phyloP scores from a whole-genome alignment of 192 early-diverging fungal species.

The Coemansia aciculifera region DNA sequence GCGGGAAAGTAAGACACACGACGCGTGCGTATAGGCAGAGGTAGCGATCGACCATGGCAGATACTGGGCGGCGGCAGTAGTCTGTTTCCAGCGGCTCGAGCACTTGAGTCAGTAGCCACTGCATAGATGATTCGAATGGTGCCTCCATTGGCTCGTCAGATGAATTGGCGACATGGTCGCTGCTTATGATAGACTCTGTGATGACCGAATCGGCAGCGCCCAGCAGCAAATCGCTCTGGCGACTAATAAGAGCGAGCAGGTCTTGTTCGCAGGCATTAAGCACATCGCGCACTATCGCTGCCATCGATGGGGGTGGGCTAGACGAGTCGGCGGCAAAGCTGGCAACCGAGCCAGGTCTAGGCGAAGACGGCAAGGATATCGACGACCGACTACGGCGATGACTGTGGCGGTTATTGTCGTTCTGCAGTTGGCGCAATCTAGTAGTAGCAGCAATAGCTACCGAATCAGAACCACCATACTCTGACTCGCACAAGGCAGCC shows the following conservation, averaged over 20 bases:
- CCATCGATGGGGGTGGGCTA: not conserved
- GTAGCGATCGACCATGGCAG: slow-evolving; percentile 17
- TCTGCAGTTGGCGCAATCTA: not conserved
- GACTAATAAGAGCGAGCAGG: slow-evolving; percentile 11
- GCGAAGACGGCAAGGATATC: not conserved
- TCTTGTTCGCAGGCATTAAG: not conserved
- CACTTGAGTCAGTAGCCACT: slow-evolving; percentile 37
- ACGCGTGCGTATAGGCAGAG: slow-evolving; percentile 11
- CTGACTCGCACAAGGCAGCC: slow-evolving; percentile 5
- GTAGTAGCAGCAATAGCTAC: not conserved
- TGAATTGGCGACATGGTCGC: not conserved
- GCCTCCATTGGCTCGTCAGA: not conserved
- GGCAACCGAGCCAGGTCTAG: not conserved
- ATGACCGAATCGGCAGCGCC: slow-evolving; percentile 14
- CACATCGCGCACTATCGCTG: not conserved
- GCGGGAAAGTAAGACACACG: slow-evolving; percentile 22
- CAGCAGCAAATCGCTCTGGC: slow-evolving; percentile 8
- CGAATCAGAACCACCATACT: slow-evolving; percentile 1
- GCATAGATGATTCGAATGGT: slow-evolving; percentile 13
- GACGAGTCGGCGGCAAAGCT: not conserved
- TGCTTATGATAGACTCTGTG: not conserved
- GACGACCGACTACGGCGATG: not conserved
- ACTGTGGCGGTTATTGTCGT: not conserved
- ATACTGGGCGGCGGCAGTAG: not conserved
- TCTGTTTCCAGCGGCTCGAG: slow-evolving; percentile 14